These are phyloP conservation scores for Colletotrichum orbiculare DNA, from an alignment of 2,329 filamentous ascomycete genomes.

Conservation along the genomic window DNA sequence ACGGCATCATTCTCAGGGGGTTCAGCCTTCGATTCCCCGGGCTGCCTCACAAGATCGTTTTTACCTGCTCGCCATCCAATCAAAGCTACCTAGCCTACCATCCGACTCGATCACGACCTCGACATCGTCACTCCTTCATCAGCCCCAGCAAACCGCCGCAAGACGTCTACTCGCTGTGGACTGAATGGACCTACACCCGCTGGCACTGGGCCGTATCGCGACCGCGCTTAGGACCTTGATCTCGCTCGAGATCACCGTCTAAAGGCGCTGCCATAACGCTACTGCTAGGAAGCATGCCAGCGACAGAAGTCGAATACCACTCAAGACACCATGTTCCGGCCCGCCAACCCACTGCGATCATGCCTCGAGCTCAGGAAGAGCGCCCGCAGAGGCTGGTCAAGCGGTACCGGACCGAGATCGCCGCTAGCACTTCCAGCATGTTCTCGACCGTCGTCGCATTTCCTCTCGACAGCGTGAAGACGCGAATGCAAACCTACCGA, in stretches of 20 bases:
- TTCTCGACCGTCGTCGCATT: slow-evolving; percentile 85
- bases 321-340: slow-evolving; percentile 57
- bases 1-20: slow-evolving; percentile 35
- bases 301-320: slow-evolving; percentile 48
- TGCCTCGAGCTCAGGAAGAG: slow-evolving; percentile 48
- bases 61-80: background rate
- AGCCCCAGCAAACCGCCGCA: slow-evolving; percentile 6
- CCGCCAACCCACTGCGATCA: slow-evolving; percentile 53
- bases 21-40: slow-evolving; percentile 39
- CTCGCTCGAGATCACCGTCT: slow-evolving; percentile 62
- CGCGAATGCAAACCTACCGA: slow-evolving; percentile 88
- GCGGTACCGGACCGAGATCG: slow-evolving; percentile 82
- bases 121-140: slow-evolving; percentile 18
- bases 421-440: slow-evolving; percentile 80
- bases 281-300: slow-evolving; percentile 50
- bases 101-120: slow-evolving; percentile 4
- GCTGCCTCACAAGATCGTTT: slow-evolving; percentile 5
- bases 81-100: too few species aligned
- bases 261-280: slow-evolving; percentile 53
- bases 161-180: slow-evolving; percentile 17
- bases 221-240: slow-evolving; percentile 70
- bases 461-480: slow-evolving; percentile 89
- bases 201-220: slow-evolving; percentile 56
- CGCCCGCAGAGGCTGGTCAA: slow-evolving; percentile 68
- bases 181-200: slow-evolving; percentile 35